A percentile compares a stretch with the other conserved stretches of the same genome.
These are phyloP conservation scores for Penicillium sp. DNA, from an alignment of 2,329 filamentous ascomycete genomes.

Conservation along the genomic window DNA sequence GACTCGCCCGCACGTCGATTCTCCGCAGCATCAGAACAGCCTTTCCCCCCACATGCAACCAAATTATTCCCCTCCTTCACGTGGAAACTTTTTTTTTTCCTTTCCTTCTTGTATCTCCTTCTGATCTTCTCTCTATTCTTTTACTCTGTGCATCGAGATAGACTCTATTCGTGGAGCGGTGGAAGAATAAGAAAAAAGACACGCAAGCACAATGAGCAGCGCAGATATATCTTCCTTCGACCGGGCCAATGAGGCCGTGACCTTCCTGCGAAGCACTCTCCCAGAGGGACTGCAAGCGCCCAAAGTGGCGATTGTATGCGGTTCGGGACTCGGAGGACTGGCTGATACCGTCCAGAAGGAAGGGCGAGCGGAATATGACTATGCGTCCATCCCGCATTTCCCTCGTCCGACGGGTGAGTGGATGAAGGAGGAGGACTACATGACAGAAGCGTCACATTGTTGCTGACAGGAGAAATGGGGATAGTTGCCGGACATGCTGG, in stretches of 20 bases:
- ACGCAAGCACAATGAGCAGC: conserved; percentile 10
- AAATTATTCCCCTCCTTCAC: not conserved
- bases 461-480: conserved; percentile 8
- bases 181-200: not conserved
- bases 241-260: conserved; percentile 44
- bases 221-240: conserved; percentile 18
- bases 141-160: too few relatives aligned
- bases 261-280: conserved; percentile 46
- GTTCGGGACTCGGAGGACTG: conserved; percentile 58
- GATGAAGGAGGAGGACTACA: not conserved
- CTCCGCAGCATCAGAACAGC: conserved; percentile 13
- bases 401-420: conserved; percentile 52
- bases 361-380: conserved; percentile 50
- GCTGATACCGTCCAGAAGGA: conserved; percentile 50
- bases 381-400: conserved; percentile 57
- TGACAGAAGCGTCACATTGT: not conserved
- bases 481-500: conserved; percentile 56
- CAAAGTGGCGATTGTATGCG: conserved; percentile 58
- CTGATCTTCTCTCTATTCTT: too few relatives aligned
- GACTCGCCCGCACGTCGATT: not conserved
- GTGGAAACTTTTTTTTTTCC: not conserved
- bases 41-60: not conserved
- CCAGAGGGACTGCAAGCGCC: conserved; percentile 48
- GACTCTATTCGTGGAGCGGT: not conserved
- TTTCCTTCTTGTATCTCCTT: not conserved